Evolutionary conservation across 768 basidiomycete species (phyloP).

Genomic region (Collybia sordida): DNA sequence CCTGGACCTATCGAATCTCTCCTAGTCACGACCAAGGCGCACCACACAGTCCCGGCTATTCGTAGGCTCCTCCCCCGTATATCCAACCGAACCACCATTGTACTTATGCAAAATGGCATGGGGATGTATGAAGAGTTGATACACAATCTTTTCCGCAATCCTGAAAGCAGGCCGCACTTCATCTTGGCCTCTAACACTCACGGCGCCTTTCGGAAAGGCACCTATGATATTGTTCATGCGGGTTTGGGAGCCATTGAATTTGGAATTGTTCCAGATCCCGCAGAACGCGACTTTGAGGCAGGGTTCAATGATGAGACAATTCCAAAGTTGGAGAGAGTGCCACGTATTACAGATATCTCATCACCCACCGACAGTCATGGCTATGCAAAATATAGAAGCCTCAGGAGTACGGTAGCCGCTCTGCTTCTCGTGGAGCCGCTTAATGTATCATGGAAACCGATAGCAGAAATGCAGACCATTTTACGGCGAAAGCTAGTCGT

Average conservation of each 20-base stretch:
- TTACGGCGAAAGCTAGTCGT: conserved; percentile 82
- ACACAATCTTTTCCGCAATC: conserved; percentile 66
- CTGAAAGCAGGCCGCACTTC: conserved; percentile 76
- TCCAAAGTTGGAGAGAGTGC: conserved; percentile 35
- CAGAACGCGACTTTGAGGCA: conserved; percentile 62
- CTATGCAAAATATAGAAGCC: conserved; percentile 49
- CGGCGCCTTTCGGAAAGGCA: conserved; percentile 60
- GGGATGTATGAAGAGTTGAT: conserved; percentile 84
- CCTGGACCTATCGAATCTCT: conserved; percentile 64
- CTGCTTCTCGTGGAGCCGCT: conserved; percentile 59
- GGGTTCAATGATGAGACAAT: conserved; percentile 36
- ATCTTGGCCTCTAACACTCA: conserved; percentile 83
- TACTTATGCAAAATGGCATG: conserved; percentile 95
- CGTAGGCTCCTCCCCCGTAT: conserved; percentile 61
- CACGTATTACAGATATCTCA: conserved; percentile 55
- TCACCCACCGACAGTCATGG: conserved; percentile 33
- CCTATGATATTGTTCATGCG: conserved; percentile 63
- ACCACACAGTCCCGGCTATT: conserved; percentile 60
- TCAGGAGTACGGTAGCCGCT: conserved; percentile 69
- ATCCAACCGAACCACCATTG: conserved; percentile 70
- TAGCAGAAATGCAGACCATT: conserved; percentile 61
- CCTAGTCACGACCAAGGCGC: conserved; percentile 81
- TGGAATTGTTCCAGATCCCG: conserved; percentile 72
- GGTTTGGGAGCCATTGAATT: conserved; percentile 74
- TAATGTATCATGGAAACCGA: conserved; percentile 61